These are phyloP conservation scores for Linnemannia elongata DNA, from an alignment of 192 early-diverging fungal species.

Conservation along the genomic window DNA sequence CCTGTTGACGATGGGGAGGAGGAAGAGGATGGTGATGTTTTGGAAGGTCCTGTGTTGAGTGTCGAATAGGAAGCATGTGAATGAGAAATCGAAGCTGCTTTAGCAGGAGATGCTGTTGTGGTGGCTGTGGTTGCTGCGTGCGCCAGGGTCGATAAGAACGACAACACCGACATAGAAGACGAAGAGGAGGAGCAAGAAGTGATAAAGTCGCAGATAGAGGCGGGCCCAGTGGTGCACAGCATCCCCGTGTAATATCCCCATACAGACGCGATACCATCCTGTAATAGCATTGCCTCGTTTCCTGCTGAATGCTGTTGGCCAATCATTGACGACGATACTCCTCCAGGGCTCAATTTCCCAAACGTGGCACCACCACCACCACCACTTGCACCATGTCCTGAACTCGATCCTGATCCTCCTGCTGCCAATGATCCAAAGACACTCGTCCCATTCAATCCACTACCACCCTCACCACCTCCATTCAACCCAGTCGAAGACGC, in stretches of 20 bases:
- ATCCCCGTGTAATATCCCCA: conserved; percentile 26
- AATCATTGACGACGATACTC: background rate
- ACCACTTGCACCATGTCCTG: background rate
- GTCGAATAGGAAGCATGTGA: background rate
- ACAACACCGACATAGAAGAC: background rate
- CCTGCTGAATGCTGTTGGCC: background rate
- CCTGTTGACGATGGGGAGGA: background rate
- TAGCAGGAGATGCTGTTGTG: too few species aligned
- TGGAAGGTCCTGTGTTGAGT: too few species aligned
- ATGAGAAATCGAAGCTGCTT: background rate
- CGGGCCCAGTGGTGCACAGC: conserved; percentile 25
- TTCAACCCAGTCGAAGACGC: background rate
- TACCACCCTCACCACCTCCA: background rate
- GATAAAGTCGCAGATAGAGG: conserved; percentile 1
- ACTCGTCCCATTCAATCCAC: background rate
- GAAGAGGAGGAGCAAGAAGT: background rate
- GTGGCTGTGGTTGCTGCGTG: background rate
- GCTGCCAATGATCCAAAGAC: background rate
- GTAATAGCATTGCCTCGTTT: background rate
- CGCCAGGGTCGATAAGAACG: background rate
- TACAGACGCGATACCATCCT: background rate
- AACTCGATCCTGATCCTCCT: background rate
- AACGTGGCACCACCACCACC: background rate
- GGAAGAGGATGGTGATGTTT: too few species aligned
- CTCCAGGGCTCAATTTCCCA: background rate